A percentile compares a stretch with the other conserved stretches of the same genome.
phyloP scores from a whole-genome alignment of 2,329 filamentous ascomycete species.

The Aspergillus quadricinctus region DNA sequence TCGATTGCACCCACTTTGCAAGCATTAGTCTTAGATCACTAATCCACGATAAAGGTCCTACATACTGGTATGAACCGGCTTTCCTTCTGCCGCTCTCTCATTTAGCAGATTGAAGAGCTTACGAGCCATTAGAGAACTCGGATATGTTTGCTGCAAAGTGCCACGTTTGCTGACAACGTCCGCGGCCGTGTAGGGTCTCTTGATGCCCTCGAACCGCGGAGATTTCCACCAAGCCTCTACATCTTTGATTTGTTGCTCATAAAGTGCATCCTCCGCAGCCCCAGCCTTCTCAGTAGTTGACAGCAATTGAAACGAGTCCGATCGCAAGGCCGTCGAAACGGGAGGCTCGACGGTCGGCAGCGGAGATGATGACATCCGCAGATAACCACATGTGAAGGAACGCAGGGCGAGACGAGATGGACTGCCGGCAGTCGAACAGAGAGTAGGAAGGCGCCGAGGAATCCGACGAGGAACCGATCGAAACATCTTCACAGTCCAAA shows the following conservation, averaged over 20 bases:
- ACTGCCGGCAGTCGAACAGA: slow-evolving; percentile 15
- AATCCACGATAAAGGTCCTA: background rate
- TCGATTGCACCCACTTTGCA: slow-evolving; percentile 90
- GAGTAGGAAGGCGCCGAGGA: slow-evolving; percentile 27
- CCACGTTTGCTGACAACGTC: slow-evolving; percentile 94
- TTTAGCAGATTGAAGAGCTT: slow-evolving; percentile 90
- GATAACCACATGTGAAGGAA: slow-evolving; percentile 34
- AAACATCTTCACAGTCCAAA: slow-evolving; percentile 24
- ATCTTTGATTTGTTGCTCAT: slow-evolving; percentile 75
- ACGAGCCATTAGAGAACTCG: slow-evolving; percentile 88
- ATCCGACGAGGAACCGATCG: slow-evolving; percentile 33
- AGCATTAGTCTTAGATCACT: slow-evolving; percentile 8
- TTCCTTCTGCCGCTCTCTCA: slow-evolving; percentile 69
- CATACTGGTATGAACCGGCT: slow-evolving; percentile 88
- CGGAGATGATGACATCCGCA: slow-evolving; percentile 50
- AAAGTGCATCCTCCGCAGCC: slow-evolving; percentile 76
- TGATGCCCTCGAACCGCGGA: slow-evolving; percentile 82
- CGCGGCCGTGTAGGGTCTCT: slow-evolving; percentile 81
- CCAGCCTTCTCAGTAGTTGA: slow-evolving; percentile 73
- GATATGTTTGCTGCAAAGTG: slow-evolving; percentile 78
- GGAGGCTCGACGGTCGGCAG: slow-evolving; percentile 56
- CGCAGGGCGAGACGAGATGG: slow-evolving; percentile 26
- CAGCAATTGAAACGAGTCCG: slow-evolving; percentile 82
- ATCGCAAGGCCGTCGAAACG: slow-evolving; percentile 57
- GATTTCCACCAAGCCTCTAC: slow-evolving; percentile 89